These are phyloP conservation scores for Saccharomycopsis amapae DNA, from an alignment of 805 yeast species.

Conservation along the genomic window DNA sequence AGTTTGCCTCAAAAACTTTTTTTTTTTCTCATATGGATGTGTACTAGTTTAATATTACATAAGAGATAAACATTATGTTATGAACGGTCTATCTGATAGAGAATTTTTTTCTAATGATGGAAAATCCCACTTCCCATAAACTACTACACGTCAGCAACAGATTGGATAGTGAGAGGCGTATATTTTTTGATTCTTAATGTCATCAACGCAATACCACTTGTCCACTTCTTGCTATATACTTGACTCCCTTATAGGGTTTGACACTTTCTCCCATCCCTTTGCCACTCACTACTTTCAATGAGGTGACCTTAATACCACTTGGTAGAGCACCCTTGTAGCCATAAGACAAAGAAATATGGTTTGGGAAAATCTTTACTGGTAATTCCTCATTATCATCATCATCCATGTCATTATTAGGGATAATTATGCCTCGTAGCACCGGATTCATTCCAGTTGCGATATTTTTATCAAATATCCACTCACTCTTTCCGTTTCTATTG, in stretches of 20 bases:
- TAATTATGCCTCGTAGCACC: conserved; percentile 53
- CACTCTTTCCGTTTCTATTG: conserved; percentile 44
- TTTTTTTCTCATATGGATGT: no score
- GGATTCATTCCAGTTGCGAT: conserved; percentile 61
- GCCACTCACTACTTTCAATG: conserved; percentile 50
- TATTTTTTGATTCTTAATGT: conserved; percentile 1
- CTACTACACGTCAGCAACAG: no score
- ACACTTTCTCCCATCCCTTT: conserved; percentile 52
- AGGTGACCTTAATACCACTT: conserved; percentile 65
- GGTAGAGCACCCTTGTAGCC: conserved; percentile 62
- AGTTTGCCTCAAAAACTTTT: no score
- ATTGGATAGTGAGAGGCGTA: no score
- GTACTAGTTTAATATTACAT: background rate
- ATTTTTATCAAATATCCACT: conserved; percentile 61
- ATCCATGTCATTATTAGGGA: conserved; percentile 15
- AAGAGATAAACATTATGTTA: background rate
- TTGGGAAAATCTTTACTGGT: conserved; percentile 30
- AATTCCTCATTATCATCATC: conserved; percentile 21
- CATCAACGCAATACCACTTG: conserved; percentile 47
- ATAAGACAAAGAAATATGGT: conserved; percentile 45
- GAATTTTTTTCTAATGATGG: no score
- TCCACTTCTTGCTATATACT: conserved; percentile 62
- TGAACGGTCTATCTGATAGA: no score
- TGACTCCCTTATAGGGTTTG: conserved; percentile 87
- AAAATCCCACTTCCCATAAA: no score